Base-by-base conservation (phyloP, 306 rosid species). In the Sechiopsis laciniata region DNA sequence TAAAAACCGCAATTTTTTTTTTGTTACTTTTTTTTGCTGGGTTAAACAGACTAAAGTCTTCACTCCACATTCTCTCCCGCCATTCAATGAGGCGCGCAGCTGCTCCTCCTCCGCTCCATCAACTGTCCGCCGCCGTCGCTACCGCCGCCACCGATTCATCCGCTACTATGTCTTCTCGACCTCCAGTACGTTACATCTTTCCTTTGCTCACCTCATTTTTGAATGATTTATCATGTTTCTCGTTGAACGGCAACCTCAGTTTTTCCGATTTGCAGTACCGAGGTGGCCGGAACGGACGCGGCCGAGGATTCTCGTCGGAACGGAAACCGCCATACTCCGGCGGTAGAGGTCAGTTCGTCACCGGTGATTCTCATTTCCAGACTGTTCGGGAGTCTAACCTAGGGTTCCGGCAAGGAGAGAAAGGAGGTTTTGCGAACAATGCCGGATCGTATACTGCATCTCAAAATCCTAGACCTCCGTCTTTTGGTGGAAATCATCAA, bases 311-410 rank as follows among this genome's bases (percentile, higher is more conserved):
- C 80, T 83, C 83, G 59, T 82, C 82, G 51, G 17, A 14, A 16
- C 85, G 90, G 76, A 9, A 7, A 42, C 48, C 48, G n/a, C 67
- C 83, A 0, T 74, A 82, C 57, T 53, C 79, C 53, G 74, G 77
- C 14, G 88, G 84, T 0, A 81, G 88, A 71, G 82, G 75, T 40
- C 78, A 76, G 17, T 79, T 79, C 51, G 86, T 86, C 55, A 77
- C 83, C 32, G 91, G 90, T 9, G 94, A 88, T 29, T 83, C 83
- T 0, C 94, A 83, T 76, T 76, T 83, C 60, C 85, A 17, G 71
- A 75, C 97, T 0, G 90, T 86, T 32, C 84, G 83, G 2, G 90
- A 88, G 62, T 79, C 84, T 73, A 89, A 90, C 76, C 81, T 77
- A 59, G 87, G 52, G 54, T 50, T 50, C 54, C 54, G 54, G 15